These are phyloP conservation scores for Clavispora vitiphila DNA, from an alignment of 805 yeast species.

Conservation along the genomic window DNA sequence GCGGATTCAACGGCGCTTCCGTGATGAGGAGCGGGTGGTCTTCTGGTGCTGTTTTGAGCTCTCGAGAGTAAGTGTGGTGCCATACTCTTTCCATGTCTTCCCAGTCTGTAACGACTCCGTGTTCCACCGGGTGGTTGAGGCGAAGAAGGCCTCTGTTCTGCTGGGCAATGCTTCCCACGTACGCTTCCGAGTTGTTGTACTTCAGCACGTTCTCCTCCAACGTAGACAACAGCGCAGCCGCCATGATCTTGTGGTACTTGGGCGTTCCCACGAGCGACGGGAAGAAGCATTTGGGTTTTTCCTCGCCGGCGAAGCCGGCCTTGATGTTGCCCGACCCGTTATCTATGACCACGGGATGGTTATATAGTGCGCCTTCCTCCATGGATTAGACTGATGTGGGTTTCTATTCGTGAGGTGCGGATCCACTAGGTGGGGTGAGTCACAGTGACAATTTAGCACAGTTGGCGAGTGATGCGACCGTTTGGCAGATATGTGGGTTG, in stretches of 20 bases:
- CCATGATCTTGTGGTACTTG: constrained; percentile 79
- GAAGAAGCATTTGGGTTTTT: constrained; percentile 61
- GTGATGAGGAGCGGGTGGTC: constrained; percentile 87
- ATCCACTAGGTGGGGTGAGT: no score
- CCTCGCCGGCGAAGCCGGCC: constrained; percentile 93
- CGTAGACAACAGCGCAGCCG: constrained; percentile 33
- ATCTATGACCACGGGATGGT: constrained; percentile 44
- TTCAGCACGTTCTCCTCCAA: constrained; percentile 11
- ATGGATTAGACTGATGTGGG: constrained; percentile 6
- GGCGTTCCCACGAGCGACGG: constrained; percentile 75
- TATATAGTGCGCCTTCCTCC: constrained; percentile 27
- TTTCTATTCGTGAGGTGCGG: no score
- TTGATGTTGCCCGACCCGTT: constrained; percentile 79
- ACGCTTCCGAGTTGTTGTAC: constrained; percentile 41
- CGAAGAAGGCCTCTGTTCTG: constrained; percentile 70
- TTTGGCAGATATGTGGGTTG: no score
- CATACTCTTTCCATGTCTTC: constrained; percentile 79
- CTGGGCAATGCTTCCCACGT: constrained; percentile 74
- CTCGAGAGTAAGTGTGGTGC: constrained; percentile 60
- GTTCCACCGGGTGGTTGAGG: constrained; percentile 67
- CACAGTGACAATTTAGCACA: no score
- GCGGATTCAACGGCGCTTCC: constrained; percentile 83
- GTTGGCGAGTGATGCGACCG: no score
- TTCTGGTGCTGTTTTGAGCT: constrained; percentile 54
- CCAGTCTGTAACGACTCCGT: constrained; percentile 82